These are phyloP conservation scores for Penicillium samsonianum DNA, from an alignment of 495 filamentous ascomycete genomes.

Conservation along the genomic window DNA sequence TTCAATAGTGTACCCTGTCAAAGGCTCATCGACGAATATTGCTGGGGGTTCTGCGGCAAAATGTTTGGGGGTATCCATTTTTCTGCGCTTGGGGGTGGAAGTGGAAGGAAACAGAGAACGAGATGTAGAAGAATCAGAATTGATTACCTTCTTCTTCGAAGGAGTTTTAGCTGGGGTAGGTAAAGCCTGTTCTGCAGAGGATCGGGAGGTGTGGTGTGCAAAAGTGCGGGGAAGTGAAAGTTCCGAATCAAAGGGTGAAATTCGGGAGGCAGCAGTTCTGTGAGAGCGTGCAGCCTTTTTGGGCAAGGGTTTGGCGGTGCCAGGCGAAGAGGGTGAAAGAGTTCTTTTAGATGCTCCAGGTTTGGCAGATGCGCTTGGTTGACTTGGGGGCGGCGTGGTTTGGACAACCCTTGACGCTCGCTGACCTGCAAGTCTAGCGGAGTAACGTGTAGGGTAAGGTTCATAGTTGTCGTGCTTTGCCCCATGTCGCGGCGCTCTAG, in stretches of 20 bases:
- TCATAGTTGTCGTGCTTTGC: slow-evolving; percentile 67
- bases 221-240: slow-evolving; percentile 11
- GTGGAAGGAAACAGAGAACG: slow-evolving; percentile 74
- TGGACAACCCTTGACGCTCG: slow-evolving; percentile 33
- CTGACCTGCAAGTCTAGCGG: slow-evolving; percentile 49
- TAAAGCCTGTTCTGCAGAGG: slow-evolving; percentile 53
- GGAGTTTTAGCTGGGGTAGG: slow-evolving; percentile 90
- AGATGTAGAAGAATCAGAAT: slow-evolving; percentile 63
- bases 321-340: slow-evolving; percentile 11
- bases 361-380: slow-evolving; percentile 24
- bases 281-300: slow-evolving; percentile 7
- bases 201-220: slow-evolving; percentile 22
- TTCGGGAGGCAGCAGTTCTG: slow-evolving; percentile 4
- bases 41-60: slow-evolving; percentile 41
- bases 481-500: slow-evolving; percentile 72
- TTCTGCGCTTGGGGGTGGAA: slow-evolving; percentile 34
- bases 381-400: slow-evolving; percentile 42
- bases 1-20: slow-evolving; percentile 54
- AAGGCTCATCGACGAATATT: slow-evolving; percentile 31
- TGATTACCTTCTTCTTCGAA: slow-evolving; percentile 60
- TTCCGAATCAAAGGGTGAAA: slow-evolving; percentile 8
- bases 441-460: slow-evolving; percentile 59
- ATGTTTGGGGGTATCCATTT: slow-evolving; percentile 47
- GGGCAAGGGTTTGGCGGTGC: neutral
- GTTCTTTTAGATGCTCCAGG: slow-evolving; percentile 6